These are phyloP conservation scores for Phlegmacium glaucopus DNA, from an alignment of 768 basidiomycete genomes.

Conservation along the genomic window DNA sequence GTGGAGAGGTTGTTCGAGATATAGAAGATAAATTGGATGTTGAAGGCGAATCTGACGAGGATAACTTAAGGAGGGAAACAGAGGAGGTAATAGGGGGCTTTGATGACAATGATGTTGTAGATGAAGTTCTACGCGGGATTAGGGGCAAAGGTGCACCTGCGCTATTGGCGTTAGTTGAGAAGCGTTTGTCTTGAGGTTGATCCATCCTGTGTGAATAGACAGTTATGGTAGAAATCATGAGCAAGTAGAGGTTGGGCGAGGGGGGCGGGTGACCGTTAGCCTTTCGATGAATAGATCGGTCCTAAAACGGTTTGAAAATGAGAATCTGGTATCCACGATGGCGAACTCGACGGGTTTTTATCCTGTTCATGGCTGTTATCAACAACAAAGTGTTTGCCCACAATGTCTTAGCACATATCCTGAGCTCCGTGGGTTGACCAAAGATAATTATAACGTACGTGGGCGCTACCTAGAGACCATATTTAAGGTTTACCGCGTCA, in stretches of 20 bases:
- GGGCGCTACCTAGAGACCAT: too few relatives aligned
- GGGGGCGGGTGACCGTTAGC: too few relatives aligned
- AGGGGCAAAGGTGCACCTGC: slow-evolving; percentile 61
- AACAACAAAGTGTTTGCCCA: too few relatives aligned
- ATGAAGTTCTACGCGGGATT: slow-evolving; percentile 50
- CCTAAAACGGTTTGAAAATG: too few relatives aligned
- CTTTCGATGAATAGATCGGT: too few relatives aligned
- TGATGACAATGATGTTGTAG: slow-evolving; percentile 21
- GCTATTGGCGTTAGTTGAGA: slow-evolving; percentile 43
- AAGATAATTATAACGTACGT: too few relatives aligned
- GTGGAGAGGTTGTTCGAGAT: slow-evolving; percentile 17
- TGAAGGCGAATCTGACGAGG: slow-evolving; percentile 21
- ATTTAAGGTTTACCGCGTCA: too few relatives aligned
- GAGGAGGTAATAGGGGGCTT: slow-evolving; percentile 20
- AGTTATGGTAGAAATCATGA: slow-evolving; percentile 45
- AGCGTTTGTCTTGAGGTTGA: slow-evolving; percentile 27
- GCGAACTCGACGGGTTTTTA: too few relatives aligned
- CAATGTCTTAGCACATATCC: too few relatives aligned
- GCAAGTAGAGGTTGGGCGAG: slow-evolving; percentile 1
- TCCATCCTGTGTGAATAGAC: slow-evolving; percentile 33
- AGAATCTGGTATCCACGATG: too few relatives aligned
- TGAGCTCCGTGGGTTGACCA: too few relatives aligned
- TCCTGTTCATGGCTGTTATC: too few relatives aligned
- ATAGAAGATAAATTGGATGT: slow-evolving; percentile 9
- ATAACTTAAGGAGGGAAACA: slow-evolving; percentile 14